These are phyloP conservation scores for Epichloe gansuensis DNA, from an alignment of 2,329 filamentous ascomycete species.

Conservation along the genomic window DNA sequence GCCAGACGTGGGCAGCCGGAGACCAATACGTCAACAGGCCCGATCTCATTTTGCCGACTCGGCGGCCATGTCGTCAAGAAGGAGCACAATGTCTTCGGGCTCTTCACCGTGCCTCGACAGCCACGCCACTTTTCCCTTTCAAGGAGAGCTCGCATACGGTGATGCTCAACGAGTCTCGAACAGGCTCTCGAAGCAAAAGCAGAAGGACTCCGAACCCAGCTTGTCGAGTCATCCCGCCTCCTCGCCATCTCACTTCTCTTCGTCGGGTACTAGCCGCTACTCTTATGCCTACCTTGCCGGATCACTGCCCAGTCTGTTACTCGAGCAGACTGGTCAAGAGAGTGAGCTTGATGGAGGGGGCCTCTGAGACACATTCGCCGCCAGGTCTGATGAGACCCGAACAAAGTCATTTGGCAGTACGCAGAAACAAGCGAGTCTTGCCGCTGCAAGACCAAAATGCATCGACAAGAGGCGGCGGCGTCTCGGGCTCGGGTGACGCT, in stretches of 20 bases:
- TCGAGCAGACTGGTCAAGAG: neutral
- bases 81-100: neutral
- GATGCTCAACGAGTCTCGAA: neutral
- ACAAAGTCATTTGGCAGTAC: neutral
- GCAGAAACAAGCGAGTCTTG: neutral
- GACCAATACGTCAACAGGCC: neutral
- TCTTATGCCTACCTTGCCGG: slow-evolving; percentile 3
- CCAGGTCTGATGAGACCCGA: neutral
- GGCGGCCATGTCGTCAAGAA: neutral
- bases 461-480: neutral
- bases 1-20: neutral
- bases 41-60: neutral
- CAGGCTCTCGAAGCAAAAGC: slow-evolving; percentile 1
- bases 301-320: neutral
- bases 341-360: neutral
- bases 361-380: neutral
- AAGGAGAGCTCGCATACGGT: neutral
- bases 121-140: neutral
- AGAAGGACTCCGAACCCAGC: neutral
- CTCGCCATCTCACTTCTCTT: neutral
- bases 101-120: neutral
- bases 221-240: neutral
- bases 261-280: neutral
- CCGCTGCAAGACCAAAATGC: neutral
- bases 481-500: neutral